phyloP scores from a whole-genome alignment of 768 basidiomycete species.

The Leucocoprinus leucothites region DNA sequence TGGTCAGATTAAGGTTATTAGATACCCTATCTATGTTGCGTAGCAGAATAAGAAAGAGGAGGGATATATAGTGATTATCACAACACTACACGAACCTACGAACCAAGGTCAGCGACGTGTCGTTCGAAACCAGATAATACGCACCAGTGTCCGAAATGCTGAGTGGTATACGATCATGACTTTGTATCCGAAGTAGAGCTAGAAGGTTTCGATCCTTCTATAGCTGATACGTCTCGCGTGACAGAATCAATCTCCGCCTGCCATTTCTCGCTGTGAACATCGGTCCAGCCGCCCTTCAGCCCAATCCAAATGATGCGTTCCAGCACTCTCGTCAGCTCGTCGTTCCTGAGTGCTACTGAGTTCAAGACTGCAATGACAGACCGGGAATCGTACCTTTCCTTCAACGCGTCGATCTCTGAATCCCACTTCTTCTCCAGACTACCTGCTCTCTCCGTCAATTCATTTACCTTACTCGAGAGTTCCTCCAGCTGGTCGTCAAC shows the following conservation, averaged over 20 bases:
- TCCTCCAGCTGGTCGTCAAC: conserved; percentile 72
- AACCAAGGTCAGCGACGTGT: too few relatives aligned
- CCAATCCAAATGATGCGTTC: conserved; percentile 70
- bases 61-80: too few relatives aligned
- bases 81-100: too few relatives aligned
- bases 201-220: background rate
- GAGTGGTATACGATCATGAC: background rate
- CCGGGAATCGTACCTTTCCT: conserved; percentile 32
- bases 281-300: conserved; percentile 58
- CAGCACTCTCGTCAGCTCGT: conserved; percentile 63
- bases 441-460: conserved; percentile 42
- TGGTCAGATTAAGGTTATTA: too few relatives aligned
- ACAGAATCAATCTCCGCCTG: background rate
- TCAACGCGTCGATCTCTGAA: conserved; percentile 41
- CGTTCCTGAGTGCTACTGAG: conserved; percentile 41
- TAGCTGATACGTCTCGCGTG: background rate
- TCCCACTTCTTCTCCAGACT: conserved; percentile 38
- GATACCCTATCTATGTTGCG: too few relatives aligned
- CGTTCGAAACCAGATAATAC: too few relatives aligned
- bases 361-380: background rate
- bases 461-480: conserved; percentile 43
- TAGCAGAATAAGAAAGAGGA: too few relatives aligned
- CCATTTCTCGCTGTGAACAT: conserved; percentile 38
- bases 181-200: background rate
- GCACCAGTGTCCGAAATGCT: background rate